Base-by-base conservation (phyloP, 495 filamentous ascomycete species). In the Astrothelium subdiscretum region DNA sequence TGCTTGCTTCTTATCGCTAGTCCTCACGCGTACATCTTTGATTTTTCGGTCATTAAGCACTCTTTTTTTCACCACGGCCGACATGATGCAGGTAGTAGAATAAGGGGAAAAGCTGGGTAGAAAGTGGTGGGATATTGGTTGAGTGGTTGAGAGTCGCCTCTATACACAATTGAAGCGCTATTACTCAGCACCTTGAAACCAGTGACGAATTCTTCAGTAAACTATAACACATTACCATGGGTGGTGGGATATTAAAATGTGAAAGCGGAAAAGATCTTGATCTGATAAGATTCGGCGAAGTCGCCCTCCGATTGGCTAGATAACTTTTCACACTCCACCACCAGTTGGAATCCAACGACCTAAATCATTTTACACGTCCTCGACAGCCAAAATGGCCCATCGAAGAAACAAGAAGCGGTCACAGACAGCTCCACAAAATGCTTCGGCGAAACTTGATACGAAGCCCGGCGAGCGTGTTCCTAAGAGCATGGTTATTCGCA, bases 401-500 rank as follows among this genome's bases (percentile, higher is more conserved):
- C 79, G 80, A 75, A 81, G 89, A 67, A 85, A 83, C 31, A 97
- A 96, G 77, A 96, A 91, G 80, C 87, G 89, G 72, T 95, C 92
- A 42, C 91, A 96, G 74, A 74, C 83, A 22, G 83, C 84, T 10
- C 15, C 48, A 51, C 62, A 70, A 48, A 63, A 69, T 31, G 72
- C 78, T 60, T 80, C 79, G 73, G 77, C 75, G 64, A 77, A 62
- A 57, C 58, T n/a, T n/a, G n/a, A n/a, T n/a, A n/a, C n/a, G n/a
- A 76, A 80, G 20, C 69, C 78, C 8, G 73, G 73, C 65, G 74
- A 73, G 65, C 83, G 83, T 62, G 81, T 83, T 59, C 94, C 94
- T 18, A 96, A 96, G 79, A 92, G 87, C 68, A 97, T 99, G 95
- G 94, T 99, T 59, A 95, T 99, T 74, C 86, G 94, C 67, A 91